Percentiles rank a stretch among this genome's conserved stretches.
Conservation (phyloP, 768 basidiomycete species). For the Lactarius akahatsu region DNA sequence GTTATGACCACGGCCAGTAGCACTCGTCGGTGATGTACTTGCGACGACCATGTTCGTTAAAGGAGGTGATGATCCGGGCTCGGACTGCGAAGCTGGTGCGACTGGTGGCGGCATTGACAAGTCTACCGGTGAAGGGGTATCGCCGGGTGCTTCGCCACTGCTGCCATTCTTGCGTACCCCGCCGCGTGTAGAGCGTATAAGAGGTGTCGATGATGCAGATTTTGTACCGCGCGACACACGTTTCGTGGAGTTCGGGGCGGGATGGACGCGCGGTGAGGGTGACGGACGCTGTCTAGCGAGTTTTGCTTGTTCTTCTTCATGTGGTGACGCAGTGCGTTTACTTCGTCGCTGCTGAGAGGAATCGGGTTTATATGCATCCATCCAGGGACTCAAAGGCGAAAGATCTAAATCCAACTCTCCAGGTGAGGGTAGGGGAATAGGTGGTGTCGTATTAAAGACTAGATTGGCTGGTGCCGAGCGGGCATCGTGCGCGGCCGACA, state of each 20-base stretch:
- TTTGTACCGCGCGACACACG: constrained; percentile 22
- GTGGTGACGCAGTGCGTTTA: constrained; percentile 28
- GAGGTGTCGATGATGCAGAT: constrained; percentile 29
- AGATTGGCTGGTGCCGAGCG: constrained; percentile 73
- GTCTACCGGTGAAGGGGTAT: constrained; percentile 87
- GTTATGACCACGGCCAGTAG: constrained; percentile 35
- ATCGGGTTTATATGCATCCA: constrained; percentile 55
- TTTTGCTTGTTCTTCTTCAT: constrained; percentile 25
- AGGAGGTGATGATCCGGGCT: constrained; percentile 15
- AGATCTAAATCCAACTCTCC: constrained; percentile 69
- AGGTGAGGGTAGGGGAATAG: constrained; percentile 42
- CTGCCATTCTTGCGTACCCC: constrained; percentile 45
- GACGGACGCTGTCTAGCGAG: constrained; percentile 24
- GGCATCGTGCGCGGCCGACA: constrained; percentile 32
- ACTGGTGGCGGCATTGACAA: constrained; percentile 87
- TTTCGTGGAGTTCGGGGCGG: constrained; percentile 17
- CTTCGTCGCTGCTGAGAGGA: constrained; percentile 27
- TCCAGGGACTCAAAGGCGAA: constrained; percentile 79
- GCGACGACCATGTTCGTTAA: constrained; percentile 10
- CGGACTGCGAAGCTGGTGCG: constrained; percentile 37
- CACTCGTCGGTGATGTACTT: constrained; percentile 12
- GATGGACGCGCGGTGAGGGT: constrained; percentile 18
- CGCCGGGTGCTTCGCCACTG: constrained; percentile 36
- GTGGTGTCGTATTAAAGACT: constrained; percentile 55
- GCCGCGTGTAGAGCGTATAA: constrained; percentile 39